Percentiles rank a stretch among this genome's conserved stretches.
Evolutionary conservation across 441 rosid genomes (phyloP).

Genomic region (California macrophylla): DNA sequence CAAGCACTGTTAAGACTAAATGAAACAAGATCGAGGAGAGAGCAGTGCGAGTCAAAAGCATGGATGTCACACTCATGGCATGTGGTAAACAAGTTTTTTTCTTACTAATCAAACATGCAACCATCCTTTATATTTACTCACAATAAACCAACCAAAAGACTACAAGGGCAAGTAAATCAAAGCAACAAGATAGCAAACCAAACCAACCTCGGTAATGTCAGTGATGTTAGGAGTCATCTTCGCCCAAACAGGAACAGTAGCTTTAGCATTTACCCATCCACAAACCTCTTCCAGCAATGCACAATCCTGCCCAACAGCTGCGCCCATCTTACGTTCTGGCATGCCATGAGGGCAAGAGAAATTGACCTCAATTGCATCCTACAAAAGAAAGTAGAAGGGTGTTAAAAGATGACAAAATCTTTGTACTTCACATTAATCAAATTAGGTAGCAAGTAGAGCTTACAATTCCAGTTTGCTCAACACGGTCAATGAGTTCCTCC

Average conservation of each 20-base stretch:
- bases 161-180: background rate
- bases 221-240: conserved; percentile 98
- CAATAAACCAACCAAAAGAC: background rate
- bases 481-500: conserved; percentile 95
- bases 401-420: background rate
- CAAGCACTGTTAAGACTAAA: background rate
- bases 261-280: conserved; percentile 92
- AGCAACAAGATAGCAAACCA: conserved; percentile 11
- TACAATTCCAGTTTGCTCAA: conserved; percentile 87
- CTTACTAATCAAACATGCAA: background rate
- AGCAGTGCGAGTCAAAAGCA: background rate
- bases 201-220: conserved; percentile 66
- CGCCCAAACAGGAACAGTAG: conserved; percentile 95
- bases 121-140: background rate
- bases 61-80: background rate
- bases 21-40: background rate
- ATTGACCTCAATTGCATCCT: conserved; percentile 92
- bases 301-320: conserved; percentile 92
- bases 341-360: conserved; percentile 97
- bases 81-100: background rate
- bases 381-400: conserved; percentile 5
- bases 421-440: background rate
- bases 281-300: conserved; percentile 68
- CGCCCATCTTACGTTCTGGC: conserved; percentile 98
- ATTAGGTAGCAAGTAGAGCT: conserved; percentile 22